phyloP scores from a whole-genome alignment of 495 filamentous ascomycete genomes.

The Aspergillus haitiensis region DNA sequence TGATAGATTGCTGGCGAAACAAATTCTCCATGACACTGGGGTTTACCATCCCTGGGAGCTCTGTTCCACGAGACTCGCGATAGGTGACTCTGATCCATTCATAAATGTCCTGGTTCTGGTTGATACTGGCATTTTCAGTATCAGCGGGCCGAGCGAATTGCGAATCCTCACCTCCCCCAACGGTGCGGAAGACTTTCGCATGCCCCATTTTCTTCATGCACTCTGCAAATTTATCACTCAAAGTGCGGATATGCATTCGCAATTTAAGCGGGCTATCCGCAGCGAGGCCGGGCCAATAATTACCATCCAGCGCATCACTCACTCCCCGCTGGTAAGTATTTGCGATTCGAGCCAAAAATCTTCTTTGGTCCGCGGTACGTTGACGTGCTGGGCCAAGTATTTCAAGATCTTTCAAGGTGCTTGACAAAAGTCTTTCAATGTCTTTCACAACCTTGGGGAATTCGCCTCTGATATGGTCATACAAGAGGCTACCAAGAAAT shows the following conservation, averaged over 20 bases:
- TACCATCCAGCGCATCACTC: constrained; percentile 28
- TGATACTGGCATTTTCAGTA: not conserved
- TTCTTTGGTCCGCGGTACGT: constrained; percentile 33
- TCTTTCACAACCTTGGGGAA: constrained; percentile 36
- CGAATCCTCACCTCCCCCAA: constrained; percentile 24
- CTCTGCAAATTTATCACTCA: constrained; percentile 30
- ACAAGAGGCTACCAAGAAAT: constrained; percentile 25
- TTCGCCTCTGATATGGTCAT: constrained; percentile 33
- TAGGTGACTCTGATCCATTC: constrained; percentile 36
- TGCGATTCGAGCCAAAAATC: constrained; percentile 33
- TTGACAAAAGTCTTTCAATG: constrained; percentile 21
- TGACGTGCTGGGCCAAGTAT: constrained; percentile 32
- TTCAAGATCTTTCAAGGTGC: constrained; percentile 27
- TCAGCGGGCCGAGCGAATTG: not conserved
- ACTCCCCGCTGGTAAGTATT: constrained; percentile 33
- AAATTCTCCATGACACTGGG: constrained; percentile 34
- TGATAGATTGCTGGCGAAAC: constrained; percentile 36
- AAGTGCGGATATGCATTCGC: constrained; percentile 36
- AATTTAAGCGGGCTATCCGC: constrained; percentile 26
- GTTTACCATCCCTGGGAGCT: constrained; percentile 41
- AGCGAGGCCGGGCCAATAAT: constrained; percentile 24
- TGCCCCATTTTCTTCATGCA: constrained; percentile 34
- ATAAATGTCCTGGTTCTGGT: constrained; percentile 22
- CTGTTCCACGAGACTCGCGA: constrained; percentile 33
- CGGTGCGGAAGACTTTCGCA: constrained; percentile 24